Percentiles rank a stretch among this genome's conserved stretches.
Evolutionary conservation across 176 grass and related monocot species (phyloP).

Genomic region (Thinopyrum elongatum): DNA sequence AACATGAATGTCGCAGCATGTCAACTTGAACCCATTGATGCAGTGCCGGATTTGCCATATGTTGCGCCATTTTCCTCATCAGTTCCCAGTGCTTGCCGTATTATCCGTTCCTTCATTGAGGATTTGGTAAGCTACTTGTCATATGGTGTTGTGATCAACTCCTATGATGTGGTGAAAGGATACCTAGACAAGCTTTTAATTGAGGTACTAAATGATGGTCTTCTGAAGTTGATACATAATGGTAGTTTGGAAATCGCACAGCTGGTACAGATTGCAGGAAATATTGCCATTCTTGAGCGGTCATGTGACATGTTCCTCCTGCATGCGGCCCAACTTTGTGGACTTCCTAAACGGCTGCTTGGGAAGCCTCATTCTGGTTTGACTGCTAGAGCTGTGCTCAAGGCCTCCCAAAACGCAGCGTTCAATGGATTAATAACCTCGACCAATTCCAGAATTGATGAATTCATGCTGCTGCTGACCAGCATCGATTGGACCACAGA

Average conservation of each 20-base stretch:
- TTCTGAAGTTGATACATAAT: conserved; percentile 71
- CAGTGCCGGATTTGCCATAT: conserved; percentile 68
- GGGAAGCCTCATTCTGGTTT: conserved; percentile 62
- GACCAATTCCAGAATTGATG: conserved; percentile 1
- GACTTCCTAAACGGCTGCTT: conserved; percentile 58
- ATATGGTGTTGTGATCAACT: conserved; percentile 48
- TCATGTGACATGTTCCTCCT: conserved; percentile 84
- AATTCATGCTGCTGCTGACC: conserved; percentile 11
- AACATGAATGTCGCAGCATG: background rate
- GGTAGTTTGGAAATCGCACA: conserved; percentile 47
- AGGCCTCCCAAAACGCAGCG: background rate
- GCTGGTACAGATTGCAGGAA: conserved; percentile 82
- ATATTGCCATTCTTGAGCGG: conserved; percentile 66
- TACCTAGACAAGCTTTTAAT: conserved; percentile 79
- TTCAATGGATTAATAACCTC: conserved; percentile 1
- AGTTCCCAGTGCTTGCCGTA: conserved; percentile 64
- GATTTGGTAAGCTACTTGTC: conserved; percentile 78
- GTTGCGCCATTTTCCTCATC: conserved; percentile 74
- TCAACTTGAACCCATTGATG: conserved; percentile 44
- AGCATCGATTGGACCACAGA: conserved; percentile 10
- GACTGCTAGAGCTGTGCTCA: conserved; percentile 18
- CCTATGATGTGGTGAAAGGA: conserved; percentile 39
- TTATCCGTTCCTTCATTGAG: conserved; percentile 77
- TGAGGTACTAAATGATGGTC: conserved; percentile 70
- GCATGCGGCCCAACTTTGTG: conserved; percentile 70